Evolutionary conservation across 495 filamentous ascomycete genomes (phyloP), one percentile per base, ranked within the genome.

Genomic region (Aspergillus indologenus): DNA sequence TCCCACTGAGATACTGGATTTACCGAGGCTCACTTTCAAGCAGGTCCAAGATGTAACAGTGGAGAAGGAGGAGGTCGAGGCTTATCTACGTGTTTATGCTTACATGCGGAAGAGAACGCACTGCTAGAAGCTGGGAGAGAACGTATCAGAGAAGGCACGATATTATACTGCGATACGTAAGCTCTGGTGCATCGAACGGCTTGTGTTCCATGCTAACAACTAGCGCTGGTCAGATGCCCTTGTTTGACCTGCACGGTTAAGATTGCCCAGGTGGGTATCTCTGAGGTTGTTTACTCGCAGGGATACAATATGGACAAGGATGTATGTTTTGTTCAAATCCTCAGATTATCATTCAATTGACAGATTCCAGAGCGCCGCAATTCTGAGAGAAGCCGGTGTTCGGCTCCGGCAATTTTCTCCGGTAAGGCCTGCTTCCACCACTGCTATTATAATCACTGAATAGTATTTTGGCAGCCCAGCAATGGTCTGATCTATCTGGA

Each of bases 181-280:
- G 78, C 64, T 49, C 22, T 34, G 34, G 9, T 45, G 59, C 26
- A 47, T 51, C 21, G 12, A 40, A 40, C 5, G 50, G 31, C 52
- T 15, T 57, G n/a, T 21, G 1, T 12, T 63, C 29, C 19, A 12
- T n/a, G 43, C 22, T 56, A 50, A 44, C 17, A 43, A n/a, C 53
- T 20, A 21, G 26, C 17, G 52, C 22, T 22, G 0, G 23, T n/a
- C 23, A 86, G 83, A 18, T 98, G 94, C 65, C 94, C 94, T 14
- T 98, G 94, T 65, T 79, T 98, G 77, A 98, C 94, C n/a, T 98
- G 94, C 70, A 93, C 89, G 61, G 92, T 98, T 75, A 98, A 98
- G 71, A 97, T 98, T 66, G 86, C 89, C 8, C 94, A 98, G 73
- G 91, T 97, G 22, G 94, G 94, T 0, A 96, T 98, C 29, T 85